phyloP scores from a whole-genome alignment of 352 stramenopile genomes.

The Globisporangium splendens region DNA sequence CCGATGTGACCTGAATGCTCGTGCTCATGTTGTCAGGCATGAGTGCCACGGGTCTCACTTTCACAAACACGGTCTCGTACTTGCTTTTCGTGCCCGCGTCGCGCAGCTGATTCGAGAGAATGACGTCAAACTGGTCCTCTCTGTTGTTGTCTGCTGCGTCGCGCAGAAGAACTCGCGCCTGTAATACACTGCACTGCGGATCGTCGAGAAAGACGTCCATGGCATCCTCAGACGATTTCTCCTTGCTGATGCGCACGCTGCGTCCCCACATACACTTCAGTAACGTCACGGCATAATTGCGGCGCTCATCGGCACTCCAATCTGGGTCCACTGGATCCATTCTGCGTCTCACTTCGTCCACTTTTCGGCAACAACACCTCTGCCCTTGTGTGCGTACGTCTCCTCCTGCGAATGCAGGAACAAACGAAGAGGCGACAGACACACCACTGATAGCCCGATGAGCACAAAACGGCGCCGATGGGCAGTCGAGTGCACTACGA shows the following conservation, averaged over 20 bases:
- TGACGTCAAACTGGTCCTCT: constrained; percentile 17
- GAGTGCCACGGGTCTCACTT: constrained; percentile 41
- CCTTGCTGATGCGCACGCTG: constrained; percentile 28
- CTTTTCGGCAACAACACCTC: not conserved
- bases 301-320: constrained; percentile 36
- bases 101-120: constrained; percentile 31
- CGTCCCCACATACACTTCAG: constrained; percentile 63
- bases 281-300: constrained; percentile 54
- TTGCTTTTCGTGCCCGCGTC: constrained; percentile 7
- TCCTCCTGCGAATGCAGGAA: no score
- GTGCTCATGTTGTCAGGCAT: constrained; percentile 68
- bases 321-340: constrained; percentile 36
- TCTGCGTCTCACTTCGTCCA: not conserved
- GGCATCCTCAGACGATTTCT: constrained; percentile 43
- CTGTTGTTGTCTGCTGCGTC: constrained; percentile 11
- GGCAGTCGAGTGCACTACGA: no score
- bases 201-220: constrained; percentile 73
- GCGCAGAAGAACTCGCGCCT: constrained; percentile 27
- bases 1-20: constrained; percentile 68
- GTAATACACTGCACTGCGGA: constrained; percentile 50
- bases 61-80: constrained; percentile 60
- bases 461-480: no score
- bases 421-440: no score
- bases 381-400: no score
- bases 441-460: no score